Conservation (phyloP, 148 eudicot species). For the Chenopodium suecicum region DNA sequence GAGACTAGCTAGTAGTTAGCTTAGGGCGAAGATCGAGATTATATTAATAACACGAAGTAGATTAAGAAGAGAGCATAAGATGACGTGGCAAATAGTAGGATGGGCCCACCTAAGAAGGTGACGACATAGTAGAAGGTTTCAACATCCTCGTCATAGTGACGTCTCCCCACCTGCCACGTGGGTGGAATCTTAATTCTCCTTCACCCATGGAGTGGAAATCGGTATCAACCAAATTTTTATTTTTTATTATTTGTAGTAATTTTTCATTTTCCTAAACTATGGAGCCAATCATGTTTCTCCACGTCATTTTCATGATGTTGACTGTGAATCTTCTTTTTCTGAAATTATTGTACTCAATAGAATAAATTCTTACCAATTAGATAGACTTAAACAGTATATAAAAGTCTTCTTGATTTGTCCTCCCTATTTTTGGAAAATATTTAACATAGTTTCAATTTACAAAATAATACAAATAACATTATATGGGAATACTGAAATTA, state of each 20-base stretch:
- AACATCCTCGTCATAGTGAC: constrained; percentile 3
- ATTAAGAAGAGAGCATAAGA: neutral
- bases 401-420: too few relatives aligned
- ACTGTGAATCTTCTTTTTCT: constrained; percentile 19
- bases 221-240: neutral
- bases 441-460: too few relatives aligned
- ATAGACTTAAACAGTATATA: neutral
- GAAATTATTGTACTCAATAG: neutral
- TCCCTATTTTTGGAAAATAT: too few relatives aligned
- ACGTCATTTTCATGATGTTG: constrained; percentile 13
- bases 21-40: too few relatives aligned
- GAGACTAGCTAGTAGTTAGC: too few relatives aligned
- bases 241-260: neutral
- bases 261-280: constrained; percentile 17
- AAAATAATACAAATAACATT: too few relatives aligned
- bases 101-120: neutral
- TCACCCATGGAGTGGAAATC: constrained; percentile 21
- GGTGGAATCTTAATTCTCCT: constrained; percentile 21
- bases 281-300: constrained; percentile 16
- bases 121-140: constrained; percentile 14
- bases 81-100: constrained; percentile 9
- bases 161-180: constrained; percentile 23
- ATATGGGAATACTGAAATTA: too few relatives aligned
- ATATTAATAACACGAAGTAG: too few relatives aligned
- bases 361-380: neutral